These are phyloP conservation scores for Mrakia gelida DNA, from an alignment of 768 basidiomycete genomes.

Conservation along the genomic window DNA sequence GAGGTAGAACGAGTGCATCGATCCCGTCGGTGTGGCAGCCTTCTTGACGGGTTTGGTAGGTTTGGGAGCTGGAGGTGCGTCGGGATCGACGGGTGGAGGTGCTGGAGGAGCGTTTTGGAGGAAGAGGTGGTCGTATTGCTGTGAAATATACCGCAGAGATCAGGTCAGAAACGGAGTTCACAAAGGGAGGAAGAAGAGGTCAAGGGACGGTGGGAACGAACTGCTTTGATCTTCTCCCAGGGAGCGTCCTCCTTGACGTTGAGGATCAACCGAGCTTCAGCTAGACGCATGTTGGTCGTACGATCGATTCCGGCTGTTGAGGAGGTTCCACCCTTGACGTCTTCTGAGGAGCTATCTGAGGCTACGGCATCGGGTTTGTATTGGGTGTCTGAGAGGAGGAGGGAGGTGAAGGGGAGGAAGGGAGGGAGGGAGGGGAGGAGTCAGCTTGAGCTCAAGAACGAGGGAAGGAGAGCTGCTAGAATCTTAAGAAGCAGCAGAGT, in stretches of 20 bases:
- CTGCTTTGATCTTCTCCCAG: constrained; percentile 68
- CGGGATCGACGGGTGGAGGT: constrained; percentile 47
- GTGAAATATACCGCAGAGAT: constrained; percentile 15
- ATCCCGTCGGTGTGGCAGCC: constrained; percentile 30
- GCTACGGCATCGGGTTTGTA: constrained; percentile 62
- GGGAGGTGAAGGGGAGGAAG: constrained; percentile 12
- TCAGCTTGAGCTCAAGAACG: neutral
- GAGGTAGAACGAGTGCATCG: constrained; percentile 74
- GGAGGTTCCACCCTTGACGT: constrained; percentile 53
- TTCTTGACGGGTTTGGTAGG: constrained; percentile 28
- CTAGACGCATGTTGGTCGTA: constrained; percentile 85
- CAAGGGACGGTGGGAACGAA: constrained; percentile 41
- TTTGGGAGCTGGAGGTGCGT: constrained; percentile 31
- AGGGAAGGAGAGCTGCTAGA: no score
- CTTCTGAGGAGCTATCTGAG: constrained; percentile 65
- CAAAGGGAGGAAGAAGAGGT: neutral
- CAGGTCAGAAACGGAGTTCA: neutral
- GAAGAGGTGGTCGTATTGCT: constrained; percentile 94
- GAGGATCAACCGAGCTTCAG: constrained; percentile 89
- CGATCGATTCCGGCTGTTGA: constrained; percentile 72
- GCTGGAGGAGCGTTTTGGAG: constrained; percentile 76
- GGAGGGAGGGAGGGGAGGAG: constrained; percentile 16
- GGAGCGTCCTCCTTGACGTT: constrained; percentile 73
- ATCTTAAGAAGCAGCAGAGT: neutral
- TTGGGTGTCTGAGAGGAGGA: constrained; percentile 64